Evolutionary conservation across 257 asterid species (phyloP), one percentile per base, ranked within the genome.

Genomic region (Solanum microdontum): DNA sequence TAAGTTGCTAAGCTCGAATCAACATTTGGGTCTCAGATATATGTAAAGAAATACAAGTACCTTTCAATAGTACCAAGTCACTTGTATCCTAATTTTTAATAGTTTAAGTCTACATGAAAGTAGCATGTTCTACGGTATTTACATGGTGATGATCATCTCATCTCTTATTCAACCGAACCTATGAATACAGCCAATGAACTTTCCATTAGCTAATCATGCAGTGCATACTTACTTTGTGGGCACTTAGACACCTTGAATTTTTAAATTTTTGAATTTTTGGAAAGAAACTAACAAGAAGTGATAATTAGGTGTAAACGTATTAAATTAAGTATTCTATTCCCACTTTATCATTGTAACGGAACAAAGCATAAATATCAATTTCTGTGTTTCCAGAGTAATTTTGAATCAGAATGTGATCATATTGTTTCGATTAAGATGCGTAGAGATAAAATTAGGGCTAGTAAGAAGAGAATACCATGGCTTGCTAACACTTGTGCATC

Each of bases 381-480:
- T 55, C 64, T 55, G 64, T 17, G 24, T 55, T 55, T 55, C 64
- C 64, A 55, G 10, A 19, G n/a, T 55, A 55, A 55, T 55, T 55
- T 21, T 55, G 64, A 55, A 55, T 55, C 24, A 55, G n/a, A 9
- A 55, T 55, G 64, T 55, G 64, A 55, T 55, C 64, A 55, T 55
- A n/a, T 55, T 7, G 64, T 19, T 19, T 55, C 24, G 0, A 55
- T 55, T 55, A 23, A 55, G 64, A 55, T 55, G 64, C 4, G 24
- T 55, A 55, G n/a, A 55, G 24, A 55, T 55, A 6, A 55, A 55
- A 10, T 73, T 1, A 75, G 83, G 80, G 82, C 83, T 62, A 19
- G 86, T 37, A 7, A 84, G 68, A 24, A 64, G 36, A 7, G 60
- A 84, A 0, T 88, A 84, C 90, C 86, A 88, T 88, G 83, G 62